These are phyloP conservation scores for Lipomyces sp. DNA, from an alignment of 805 yeast species.

Conservation along the genomic window DNA sequence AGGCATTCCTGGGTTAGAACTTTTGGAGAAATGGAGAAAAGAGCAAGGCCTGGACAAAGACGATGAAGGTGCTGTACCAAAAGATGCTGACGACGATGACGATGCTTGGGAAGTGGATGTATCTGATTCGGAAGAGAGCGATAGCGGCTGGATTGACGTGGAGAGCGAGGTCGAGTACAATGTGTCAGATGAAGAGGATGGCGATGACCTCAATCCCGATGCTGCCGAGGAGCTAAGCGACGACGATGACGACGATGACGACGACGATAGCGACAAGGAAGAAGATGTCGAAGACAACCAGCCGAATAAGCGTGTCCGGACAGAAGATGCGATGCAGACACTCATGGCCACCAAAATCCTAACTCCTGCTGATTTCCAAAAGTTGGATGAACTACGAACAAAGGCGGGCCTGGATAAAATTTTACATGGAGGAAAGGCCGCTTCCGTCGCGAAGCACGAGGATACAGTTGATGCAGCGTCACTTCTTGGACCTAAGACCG, in stretches of 20 bases:
- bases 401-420: conserved; percentile 85
- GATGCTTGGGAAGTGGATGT: conserved; percentile 30
- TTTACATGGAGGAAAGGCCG: conserved; percentile 56
- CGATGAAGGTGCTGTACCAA: conserved; percentile 66
- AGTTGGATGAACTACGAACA: conserved; percentile 81
- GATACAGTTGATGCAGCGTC: conserved; percentile 81
- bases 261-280: conserved; percentile 13
- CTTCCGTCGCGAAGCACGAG: conserved; percentile 58
- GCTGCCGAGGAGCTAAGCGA: conserved; percentile 42
- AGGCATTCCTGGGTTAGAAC: conserved; percentile 90
- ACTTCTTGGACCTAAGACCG: conserved; percentile 75
- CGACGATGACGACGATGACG: conserved; percentile 39
- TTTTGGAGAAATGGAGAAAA: conserved; percentile 83
- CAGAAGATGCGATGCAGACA: conserved; percentile 53
- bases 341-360: conserved; percentile 77
- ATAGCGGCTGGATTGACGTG: conserved; percentile 90
- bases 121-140: conserved; percentile 46
- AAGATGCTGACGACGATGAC: conserved; percentile 57
- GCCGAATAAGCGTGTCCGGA: conserved; percentile 39
- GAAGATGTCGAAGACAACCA: conserved; percentile 14
- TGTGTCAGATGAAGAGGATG: conserved; percentile 41
- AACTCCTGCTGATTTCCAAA: conserved; percentile 98
- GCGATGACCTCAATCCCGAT: conserved; percentile 52
- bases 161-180: conserved; percentile 66
- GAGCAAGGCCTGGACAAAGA: conserved; percentile 60